Conservation (phyloP, 768 basidiomycete genomes). For the Chiua virens region DNA sequence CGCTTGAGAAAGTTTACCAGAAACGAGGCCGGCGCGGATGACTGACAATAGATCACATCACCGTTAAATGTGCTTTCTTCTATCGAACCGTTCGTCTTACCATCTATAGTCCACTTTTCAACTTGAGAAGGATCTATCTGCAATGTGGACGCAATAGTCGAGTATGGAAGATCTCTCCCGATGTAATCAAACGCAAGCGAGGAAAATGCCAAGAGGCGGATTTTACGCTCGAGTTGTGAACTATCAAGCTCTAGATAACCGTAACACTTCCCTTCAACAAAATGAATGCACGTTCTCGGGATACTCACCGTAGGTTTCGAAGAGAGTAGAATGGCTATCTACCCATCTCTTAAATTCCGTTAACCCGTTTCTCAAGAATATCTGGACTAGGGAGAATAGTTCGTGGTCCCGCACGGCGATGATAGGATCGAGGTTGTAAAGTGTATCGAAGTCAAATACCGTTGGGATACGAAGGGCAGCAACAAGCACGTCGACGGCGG, state of each 20-base stretch:
- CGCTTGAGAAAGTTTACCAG: constrained; percentile 83
- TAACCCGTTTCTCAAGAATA: constrained; percentile 68
- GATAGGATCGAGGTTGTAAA: constrained; percentile 76
- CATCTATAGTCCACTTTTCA: constrained; percentile 87
- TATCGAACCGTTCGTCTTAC: constrained; percentile 38
- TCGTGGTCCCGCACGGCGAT: constrained; percentile 65
- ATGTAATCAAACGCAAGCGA: constrained; percentile 77
- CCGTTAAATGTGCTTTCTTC: background rate
- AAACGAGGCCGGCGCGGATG: constrained; percentile 75
- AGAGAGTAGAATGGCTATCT: constrained; percentile 42
- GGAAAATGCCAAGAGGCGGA: constrained; percentile 73
- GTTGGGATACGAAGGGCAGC: constrained; percentile 63
- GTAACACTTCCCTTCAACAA: background rate
- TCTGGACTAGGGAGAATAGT: constrained; percentile 70
- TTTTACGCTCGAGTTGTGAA: constrained; percentile 69
- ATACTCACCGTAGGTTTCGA: constrained; percentile 61
- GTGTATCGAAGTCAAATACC: constrained; percentile 77
- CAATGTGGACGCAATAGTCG: constrained; percentile 63
- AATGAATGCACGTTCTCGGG: background rate
- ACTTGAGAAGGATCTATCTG: constrained; percentile 66
- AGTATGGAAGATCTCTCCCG: constrained; percentile 71
- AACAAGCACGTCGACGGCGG: constrained; percentile 61
- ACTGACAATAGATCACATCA: constrained; percentile 40
- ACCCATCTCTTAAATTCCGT: constrained; percentile 65
- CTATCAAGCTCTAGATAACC: constrained; percentile 48